Percentiles rank a stretch among this genome's conserved stretches.
phyloP scores from a whole-genome alignment of 1,139 yeast genomes.

The Candida pseudocylindracea region DNA sequence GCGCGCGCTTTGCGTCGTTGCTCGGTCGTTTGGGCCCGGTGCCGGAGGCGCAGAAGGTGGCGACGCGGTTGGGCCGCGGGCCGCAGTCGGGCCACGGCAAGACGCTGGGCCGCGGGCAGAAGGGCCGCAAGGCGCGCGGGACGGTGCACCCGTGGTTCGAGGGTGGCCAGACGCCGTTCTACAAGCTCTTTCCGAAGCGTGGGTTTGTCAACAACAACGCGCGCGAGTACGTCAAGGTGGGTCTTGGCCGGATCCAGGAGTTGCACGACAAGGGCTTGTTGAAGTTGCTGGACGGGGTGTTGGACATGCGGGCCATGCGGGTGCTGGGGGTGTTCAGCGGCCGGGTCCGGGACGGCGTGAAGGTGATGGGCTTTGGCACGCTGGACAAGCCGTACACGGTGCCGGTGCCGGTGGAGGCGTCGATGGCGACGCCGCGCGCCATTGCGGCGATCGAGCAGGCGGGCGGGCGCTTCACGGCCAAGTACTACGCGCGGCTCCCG shows the following conservation, averaged over 20 bases:
- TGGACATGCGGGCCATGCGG: constrained; percentile 41
- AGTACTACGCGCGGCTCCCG: constrained; percentile 44
- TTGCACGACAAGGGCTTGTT: constrained; percentile 51
- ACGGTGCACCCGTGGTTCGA: constrained; percentile 86
- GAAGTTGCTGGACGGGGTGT: constrained; percentile 33
- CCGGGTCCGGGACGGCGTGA: constrained; percentile 56
- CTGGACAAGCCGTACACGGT: constrained; percentile 19
- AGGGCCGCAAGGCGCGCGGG: constrained; percentile 95
- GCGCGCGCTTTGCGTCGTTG: neutral
- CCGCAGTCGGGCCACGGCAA: constrained; percentile 87
- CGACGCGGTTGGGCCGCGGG: constrained; percentile 86
- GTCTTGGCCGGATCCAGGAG: constrained; percentile 33
- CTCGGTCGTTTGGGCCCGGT: constrained; percentile 17
- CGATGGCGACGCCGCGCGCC: constrained; percentile 59
- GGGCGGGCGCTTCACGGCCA: constrained; percentile 57
- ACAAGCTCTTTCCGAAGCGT: constrained; percentile 70
- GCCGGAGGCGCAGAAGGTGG: constrained; percentile 17
- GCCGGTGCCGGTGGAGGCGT: constrained; percentile 58
- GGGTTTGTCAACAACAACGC: constrained; percentile 55
- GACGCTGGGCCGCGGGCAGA: constrained; percentile 94
- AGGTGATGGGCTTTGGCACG: constrained; percentile 51
- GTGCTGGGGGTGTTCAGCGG: constrained; percentile 57
- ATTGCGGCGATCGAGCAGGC: constrained; percentile 46
- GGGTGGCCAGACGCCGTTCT: constrained; percentile 97
- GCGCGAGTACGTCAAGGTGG: constrained; percentile 25